Evolutionary conservation across 192 early-diverging fungal genomes (phyloP).

Genomic region (Coemansia interrupta): DNA sequence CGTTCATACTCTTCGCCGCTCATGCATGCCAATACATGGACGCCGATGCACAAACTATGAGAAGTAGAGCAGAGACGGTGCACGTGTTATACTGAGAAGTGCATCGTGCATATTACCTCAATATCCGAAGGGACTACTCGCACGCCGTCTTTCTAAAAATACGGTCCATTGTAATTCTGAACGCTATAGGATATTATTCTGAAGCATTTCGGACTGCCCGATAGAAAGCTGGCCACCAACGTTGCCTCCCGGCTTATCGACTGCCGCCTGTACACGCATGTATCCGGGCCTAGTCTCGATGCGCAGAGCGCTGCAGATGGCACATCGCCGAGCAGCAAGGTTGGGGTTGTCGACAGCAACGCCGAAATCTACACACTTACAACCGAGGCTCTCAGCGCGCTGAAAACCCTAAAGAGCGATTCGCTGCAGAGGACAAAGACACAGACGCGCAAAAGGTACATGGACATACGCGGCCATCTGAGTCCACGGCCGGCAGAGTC

Average conservation of each 20-base stretch:
- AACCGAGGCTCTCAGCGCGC: constrained; percentile 20
- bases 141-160: neutral
- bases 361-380: constrained; percentile 51
- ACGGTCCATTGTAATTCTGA: neutral
- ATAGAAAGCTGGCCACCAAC: constrained; percentile 43
- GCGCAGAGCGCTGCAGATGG: neutral
- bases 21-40: constrained; percentile 2
- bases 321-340: neutral
- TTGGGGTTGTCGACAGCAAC: constrained; percentile 46
- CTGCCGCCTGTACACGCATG: constrained; percentile 51
- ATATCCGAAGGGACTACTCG: neutral
- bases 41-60: neutral
- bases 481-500: constrained; percentile 19
- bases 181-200: constrained; percentile 46
- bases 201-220: constrained; percentile 47
- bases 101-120: constrained; percentile 1
- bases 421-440: constrained; percentile 37
- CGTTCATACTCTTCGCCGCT: too few species aligned
- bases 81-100: constrained; percentile 1
- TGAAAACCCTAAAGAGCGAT: constrained; percentile 30
- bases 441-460: constrained; percentile 42
- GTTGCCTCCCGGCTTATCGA: constrained; percentile 46
- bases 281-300: constrained; percentile 32
- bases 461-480: constrained; percentile 36
- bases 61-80: neutral